Conservation (phyloP, 2,329 filamentous ascomycete genomes). For the Cercospora nicotianae region DNA sequence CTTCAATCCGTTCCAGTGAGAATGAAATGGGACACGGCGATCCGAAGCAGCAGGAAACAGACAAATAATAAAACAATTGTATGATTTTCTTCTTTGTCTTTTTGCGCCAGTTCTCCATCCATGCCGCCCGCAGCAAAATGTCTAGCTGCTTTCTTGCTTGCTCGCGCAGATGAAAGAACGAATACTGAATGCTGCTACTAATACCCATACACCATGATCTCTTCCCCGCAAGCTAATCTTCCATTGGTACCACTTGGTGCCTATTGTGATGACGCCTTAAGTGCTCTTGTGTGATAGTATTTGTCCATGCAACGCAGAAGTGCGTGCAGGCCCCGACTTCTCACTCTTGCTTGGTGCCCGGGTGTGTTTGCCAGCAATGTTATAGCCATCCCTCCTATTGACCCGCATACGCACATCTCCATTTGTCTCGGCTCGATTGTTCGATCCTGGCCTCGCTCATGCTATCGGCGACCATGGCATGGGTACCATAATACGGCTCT, state of each 20-base stretch:
- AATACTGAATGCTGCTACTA: not conserved
- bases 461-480: conserved; percentile 94
- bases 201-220: not conserved
- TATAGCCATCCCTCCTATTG: not conserved
- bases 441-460: conserved; percentile 11
- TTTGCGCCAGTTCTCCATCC: not conserved
- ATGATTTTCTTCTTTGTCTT: not conserved
- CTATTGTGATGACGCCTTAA: not conserved
- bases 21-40: too few species aligned
- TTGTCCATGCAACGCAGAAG: not conserved
- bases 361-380: not conserved
- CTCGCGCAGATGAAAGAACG: not conserved
- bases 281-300: not conserved
- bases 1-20: too few species aligned
- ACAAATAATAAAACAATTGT: too few species aligned
- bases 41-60: too few species aligned
- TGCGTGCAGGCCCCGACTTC: not conserved
- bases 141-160: not conserved
- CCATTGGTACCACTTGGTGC: not conserved
- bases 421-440: not conserved
- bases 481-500: conserved; percentile 86
- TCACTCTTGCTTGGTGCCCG: not conserved
- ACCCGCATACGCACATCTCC: not conserved
- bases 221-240: not conserved
- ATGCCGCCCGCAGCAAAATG: not conserved